Evolutionary conservation across 495 filamentous ascomycete species (phyloP).

Genomic region (Neurospora sp.): DNA sequence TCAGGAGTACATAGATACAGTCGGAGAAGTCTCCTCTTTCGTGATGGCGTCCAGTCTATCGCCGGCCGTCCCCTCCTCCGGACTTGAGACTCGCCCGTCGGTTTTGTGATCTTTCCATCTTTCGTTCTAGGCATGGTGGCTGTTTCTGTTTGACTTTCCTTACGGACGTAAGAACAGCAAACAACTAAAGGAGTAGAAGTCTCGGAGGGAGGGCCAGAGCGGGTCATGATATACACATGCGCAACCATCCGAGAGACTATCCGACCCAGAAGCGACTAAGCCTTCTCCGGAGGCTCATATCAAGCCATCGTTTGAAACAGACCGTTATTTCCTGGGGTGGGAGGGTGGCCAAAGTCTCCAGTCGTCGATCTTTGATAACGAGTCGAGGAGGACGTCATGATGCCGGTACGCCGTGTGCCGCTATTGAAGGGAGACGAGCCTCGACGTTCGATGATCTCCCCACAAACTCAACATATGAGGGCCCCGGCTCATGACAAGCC

Average conservation of each 20-base stretch:
- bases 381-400: neutral
- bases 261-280: neutral
- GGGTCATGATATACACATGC: neutral
- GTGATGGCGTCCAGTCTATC: slow-evolving; percentile 10
- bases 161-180: neutral
- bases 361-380: neutral
- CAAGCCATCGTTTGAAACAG: neutral
- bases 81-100: neutral
- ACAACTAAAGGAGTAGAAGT: neutral
- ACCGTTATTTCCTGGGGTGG: neutral
- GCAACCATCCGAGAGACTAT: neutral
- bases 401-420: neutral
- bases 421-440: neutral
- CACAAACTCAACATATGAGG: neutral
- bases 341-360: neutral
- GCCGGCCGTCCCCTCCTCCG: slow-evolving; percentile 7
- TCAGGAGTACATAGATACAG: slow-evolving; percentile 12
- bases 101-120: slow-evolving; percentile 5
- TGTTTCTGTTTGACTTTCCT: neutral
- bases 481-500: neutral
- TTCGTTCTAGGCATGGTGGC: slow-evolving; percentile 2
- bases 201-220: neutral
- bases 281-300: neutral
- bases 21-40: slow-evolving; percentile 7
- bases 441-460: neutral